These are phyloP conservation scores for Apiospora hydei DNA, from an alignment of 2,329 filamentous ascomycete species.

Conservation along the genomic window DNA sequence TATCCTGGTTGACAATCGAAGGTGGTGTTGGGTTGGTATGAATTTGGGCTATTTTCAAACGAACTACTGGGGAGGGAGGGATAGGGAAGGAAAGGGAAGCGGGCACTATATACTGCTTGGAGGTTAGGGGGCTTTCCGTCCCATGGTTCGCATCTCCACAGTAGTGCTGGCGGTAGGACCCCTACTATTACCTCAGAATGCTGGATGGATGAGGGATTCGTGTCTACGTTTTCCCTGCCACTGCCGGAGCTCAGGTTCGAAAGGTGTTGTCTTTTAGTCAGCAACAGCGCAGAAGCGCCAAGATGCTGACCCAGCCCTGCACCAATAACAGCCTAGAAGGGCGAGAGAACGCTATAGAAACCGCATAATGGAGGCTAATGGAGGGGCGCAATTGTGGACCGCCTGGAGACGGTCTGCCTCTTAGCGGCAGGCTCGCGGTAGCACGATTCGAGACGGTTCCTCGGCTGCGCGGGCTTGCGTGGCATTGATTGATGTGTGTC, in stretches of 20 bases:
- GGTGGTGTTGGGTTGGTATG: background rate
- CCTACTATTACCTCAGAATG: background rate
- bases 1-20: background rate
- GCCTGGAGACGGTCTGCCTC: background rate
- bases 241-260: background rate
- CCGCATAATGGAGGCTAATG: background rate
- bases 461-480: background rate
- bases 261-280: background rate
- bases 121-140: background rate
- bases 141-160: background rate
- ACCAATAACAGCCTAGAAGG: too few relatives aligned
- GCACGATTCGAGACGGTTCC: slow-evolving; percentile 15
- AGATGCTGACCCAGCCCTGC: background rate
- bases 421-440: background rate
- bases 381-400: background rate
- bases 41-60: background rate
- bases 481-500: background rate
- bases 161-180: background rate
- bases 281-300: background rate
- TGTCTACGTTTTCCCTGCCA: background rate
- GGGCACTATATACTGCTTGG: slow-evolving; percentile 11
- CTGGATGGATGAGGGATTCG: background rate
- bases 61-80: background rate
- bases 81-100: background rate
- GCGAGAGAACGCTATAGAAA: background rate